Conservation (phyloP, 345 rosid genomes). For the Brassica nigra region DNA sequence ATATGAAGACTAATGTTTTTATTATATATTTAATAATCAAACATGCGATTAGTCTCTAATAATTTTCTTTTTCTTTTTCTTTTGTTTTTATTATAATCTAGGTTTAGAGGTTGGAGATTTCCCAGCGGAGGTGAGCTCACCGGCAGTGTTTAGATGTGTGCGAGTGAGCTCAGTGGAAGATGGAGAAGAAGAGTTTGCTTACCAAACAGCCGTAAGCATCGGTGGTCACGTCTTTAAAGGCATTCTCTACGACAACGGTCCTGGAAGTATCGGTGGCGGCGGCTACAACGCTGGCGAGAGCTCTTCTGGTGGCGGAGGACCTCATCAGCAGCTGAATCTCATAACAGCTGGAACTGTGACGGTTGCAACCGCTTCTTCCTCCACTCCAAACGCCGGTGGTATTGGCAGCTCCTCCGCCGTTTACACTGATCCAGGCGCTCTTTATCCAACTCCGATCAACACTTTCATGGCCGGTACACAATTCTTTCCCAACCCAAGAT, state of each 20-base stretch:
- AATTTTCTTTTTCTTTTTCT: not conserved
- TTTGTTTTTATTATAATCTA: slow-evolving; percentile 27
- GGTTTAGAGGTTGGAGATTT: slow-evolving; percentile 64
- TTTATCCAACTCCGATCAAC: slow-evolving; percentile 50
- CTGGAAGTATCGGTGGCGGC: slow-evolving; percentile 29
- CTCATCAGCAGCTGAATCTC: slow-evolving; percentile 37
- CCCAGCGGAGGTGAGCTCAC: slow-evolving; percentile 57
- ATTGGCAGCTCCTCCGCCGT: slow-evolving; percentile 33
- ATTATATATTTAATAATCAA: not conserved
- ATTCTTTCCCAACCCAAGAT: slow-evolving; percentile 65
- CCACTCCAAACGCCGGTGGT: slow-evolving; percentile 41
- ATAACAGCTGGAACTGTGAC: slow-evolving; percentile 40
- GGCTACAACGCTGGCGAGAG: slow-evolving; percentile 37
- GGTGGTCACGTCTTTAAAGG: slow-evolving; percentile 73
- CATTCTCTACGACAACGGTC: slow-evolving; percentile 64
- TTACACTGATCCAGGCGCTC: slow-evolving; percentile 38
- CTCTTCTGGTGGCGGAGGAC: slow-evolving; percentile 39
- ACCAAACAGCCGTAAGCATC: slow-evolving; percentile 53
- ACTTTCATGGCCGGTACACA: slow-evolving; percentile 72
- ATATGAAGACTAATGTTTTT: not conserved
- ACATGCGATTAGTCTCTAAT: slow-evolving; percentile 6
- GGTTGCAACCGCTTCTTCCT: slow-evolving; percentile 41
- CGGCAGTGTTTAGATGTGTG: slow-evolving; percentile 60
- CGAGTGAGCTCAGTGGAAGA: slow-evolving; percentile 55
- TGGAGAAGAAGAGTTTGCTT: slow-evolving; percentile 52